Evolutionary conservation across 495 filamentous ascomycete species (phyloP).

Genomic region (Hyaloscypha hepaticicola): DNA sequence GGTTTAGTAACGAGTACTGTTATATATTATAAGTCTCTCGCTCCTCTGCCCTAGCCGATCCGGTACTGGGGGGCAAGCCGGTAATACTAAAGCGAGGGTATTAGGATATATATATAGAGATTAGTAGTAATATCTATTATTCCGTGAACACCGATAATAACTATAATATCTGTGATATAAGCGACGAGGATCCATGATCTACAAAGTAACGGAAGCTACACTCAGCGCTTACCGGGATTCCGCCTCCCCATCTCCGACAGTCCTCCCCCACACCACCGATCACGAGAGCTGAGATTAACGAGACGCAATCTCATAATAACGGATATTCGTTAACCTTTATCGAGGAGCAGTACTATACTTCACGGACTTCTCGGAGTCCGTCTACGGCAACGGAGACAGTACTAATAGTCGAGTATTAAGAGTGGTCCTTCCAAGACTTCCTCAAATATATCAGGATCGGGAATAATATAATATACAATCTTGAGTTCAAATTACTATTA

Average conservation of each 20-base stretch:
- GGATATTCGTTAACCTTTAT: too few relatives aligned
- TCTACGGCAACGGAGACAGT: constrained; percentile 7
- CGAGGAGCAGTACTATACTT: constrained; percentile 12
- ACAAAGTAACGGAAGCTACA: not conserved
- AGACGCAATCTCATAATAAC: too few relatives aligned
- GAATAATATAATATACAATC: constrained; percentile 21
- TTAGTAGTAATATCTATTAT: too few relatives aligned
- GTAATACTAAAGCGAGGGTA: too few relatives aligned
- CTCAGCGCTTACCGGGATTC: not conserved
- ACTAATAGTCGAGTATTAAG: constrained; percentile 25
- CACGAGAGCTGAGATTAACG: not conserved
- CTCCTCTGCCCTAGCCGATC: not conserved
- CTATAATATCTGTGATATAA: too few relatives aligned
- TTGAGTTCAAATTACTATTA: constrained; percentile 19
- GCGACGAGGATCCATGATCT: too few relatives aligned
- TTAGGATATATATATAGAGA: too few relatives aligned
- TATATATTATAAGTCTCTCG: constrained; percentile 2
- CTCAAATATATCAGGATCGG: constrained; percentile 26
- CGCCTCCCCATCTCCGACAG: not conserved
- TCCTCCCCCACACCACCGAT: not conserved
- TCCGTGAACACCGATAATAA: too few relatives aligned
- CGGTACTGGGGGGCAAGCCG: not conserved
- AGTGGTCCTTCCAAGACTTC: constrained; percentile 25
- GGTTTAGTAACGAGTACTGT: constrained; percentile 1
- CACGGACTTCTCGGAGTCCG: constrained; percentile 23